Conservation (phyloP, 2,329 filamentous ascomycete genomes). For the Chrysosporium queenslandicum region DNA sequence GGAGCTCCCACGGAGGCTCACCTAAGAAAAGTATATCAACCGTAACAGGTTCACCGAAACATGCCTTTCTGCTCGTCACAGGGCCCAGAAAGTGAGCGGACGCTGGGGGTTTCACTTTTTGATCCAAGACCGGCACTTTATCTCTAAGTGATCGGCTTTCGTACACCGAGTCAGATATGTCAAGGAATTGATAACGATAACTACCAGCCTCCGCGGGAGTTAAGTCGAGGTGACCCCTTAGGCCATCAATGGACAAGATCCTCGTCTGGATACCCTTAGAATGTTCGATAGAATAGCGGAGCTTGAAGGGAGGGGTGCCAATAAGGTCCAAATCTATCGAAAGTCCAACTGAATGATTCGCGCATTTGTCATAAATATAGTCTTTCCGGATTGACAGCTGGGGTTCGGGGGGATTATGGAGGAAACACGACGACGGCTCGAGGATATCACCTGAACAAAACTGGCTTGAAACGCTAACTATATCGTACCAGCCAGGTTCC, state of each 20-base stretch:
- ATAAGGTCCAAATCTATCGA: conserved; percentile 80
- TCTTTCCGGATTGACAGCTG: conserved; percentile 62
- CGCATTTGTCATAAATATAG: conserved; percentile 88
- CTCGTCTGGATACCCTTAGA: conserved; percentile 46
- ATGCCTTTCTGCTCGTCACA: conserved; percentile 52
- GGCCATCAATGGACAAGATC: conserved; percentile 52
- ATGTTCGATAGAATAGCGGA: conserved; percentile 64
- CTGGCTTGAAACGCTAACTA: conserved; percentile 68
- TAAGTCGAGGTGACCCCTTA: conserved; percentile 76
- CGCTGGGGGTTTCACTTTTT: conserved; percentile 87
- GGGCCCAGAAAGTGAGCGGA: conserved; percentile 59
- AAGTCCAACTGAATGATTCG: conserved; percentile 83
- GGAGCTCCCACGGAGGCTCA: conserved; percentile 75
- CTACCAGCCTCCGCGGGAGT: conserved; percentile 70
- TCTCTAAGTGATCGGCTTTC: conserved; percentile 53
- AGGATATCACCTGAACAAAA: conserved; percentile 79
- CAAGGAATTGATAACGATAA: conserved; percentile 76
- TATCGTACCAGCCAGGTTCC: conserved; percentile 73
- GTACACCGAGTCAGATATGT: conserved; percentile 76
- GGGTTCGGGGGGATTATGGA: conserved; percentile 85
- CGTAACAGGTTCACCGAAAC: conserved; percentile 69
- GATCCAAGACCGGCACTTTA: conserved; percentile 58
- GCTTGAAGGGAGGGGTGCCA: conserved; percentile 81
- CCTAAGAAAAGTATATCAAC: conserved; percentile 67
- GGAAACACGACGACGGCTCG: conserved; percentile 85